Evolutionary conservation across 2,329 filamentous ascomycete genomes (phyloP).

Genomic region (Xylariaceae sp.): DNA sequence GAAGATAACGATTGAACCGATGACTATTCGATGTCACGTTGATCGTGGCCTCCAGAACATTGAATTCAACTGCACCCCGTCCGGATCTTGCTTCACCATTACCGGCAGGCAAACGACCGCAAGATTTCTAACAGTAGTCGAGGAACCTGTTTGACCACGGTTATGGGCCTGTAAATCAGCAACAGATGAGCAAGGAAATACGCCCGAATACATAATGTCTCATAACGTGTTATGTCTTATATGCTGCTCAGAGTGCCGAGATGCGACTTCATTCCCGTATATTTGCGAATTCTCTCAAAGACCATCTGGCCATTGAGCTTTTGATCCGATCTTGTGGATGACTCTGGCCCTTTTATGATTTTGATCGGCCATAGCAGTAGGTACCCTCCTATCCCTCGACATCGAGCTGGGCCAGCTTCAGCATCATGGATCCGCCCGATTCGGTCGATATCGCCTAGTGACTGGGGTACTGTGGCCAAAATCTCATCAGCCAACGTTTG

Average conservation of each 20-base stretch:
- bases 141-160: too few species aligned
- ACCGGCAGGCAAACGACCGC: too few species aligned
- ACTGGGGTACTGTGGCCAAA: slow-evolving; percentile 33
- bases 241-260: slow-evolving; percentile 25
- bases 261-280: slow-evolving; percentile 33
- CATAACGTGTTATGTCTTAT: too few species aligned
- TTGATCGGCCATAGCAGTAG: slow-evolving; percentile 36
- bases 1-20: too few species aligned
- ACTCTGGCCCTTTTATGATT: slow-evolving; percentile 25
- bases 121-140: too few species aligned
- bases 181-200: too few species aligned
- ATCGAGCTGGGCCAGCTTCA: slow-evolving; percentile 17
- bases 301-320: slow-evolving; percentile 21
- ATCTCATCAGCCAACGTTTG: slow-evolving; percentile 28
- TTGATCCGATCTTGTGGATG: slow-evolving; percentile 22
- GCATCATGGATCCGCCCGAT: slow-evolving; percentile 13
- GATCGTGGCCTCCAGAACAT: too few species aligned
- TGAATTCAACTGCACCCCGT: too few species aligned
- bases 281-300: slow-evolving; percentile 35
- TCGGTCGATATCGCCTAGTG: slow-evolving; percentile 31
- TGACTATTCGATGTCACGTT: too few species aligned
- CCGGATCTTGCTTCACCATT: too few species aligned
- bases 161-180: too few species aligned
- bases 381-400: slow-evolving; percentile 32
- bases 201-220: too few species aligned